Evolutionary conservation across 257 asterid species (phyloP), one percentile per base, ranked within the genome.

Genomic region (Nicotiana obtusifolia): DNA sequence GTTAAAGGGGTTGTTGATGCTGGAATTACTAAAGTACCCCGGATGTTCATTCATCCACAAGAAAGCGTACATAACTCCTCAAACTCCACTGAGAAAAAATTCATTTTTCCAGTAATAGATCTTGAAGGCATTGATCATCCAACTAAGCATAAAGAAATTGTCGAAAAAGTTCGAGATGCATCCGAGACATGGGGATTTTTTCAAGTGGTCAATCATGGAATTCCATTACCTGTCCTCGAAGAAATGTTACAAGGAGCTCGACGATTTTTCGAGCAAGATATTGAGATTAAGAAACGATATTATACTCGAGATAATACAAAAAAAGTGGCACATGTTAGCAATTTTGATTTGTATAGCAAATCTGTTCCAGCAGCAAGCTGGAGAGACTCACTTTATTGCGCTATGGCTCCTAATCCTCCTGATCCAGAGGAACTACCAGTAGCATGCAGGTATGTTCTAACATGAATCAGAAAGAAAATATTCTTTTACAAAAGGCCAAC

Each of bases 1-100:
- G 97, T 90, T 4, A 93, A 92, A 86, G 98, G 97, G 0, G 85
- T 90, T 9, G 90, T 86, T 11, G 97, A 92, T 57, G 86, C 86
- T 20, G 92, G 91, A 19, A 53, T 82, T 1, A 76, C 65, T 4
- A 82, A 78, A 31, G 53, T 93, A 76, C 95, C 94, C 24, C 86
- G 37, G 33, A 90, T 93, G 0, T 92, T 93, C 71, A 17, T 81
- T 76, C 90, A 83, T 6, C 77, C 86, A 14, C 78, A 6, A 1
- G 20, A 71, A 44, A 44, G 7, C 57, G 20, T 20, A 41, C 8
- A 71, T 0, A 14, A 22, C 60, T 44, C 59, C 78, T 44, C 78
- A 44, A 22, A n/a, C 6, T 71, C 24, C 7, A 35, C 3, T 49
- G 64, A 33, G 26, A 68, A 17, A 9, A 16, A 30, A 1, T 53